These are phyloP conservation scores for Berkeleyomyces rouxiae DNA, from an alignment of 2,329 filamentous ascomycete genomes.

Conservation along the genomic window DNA sequence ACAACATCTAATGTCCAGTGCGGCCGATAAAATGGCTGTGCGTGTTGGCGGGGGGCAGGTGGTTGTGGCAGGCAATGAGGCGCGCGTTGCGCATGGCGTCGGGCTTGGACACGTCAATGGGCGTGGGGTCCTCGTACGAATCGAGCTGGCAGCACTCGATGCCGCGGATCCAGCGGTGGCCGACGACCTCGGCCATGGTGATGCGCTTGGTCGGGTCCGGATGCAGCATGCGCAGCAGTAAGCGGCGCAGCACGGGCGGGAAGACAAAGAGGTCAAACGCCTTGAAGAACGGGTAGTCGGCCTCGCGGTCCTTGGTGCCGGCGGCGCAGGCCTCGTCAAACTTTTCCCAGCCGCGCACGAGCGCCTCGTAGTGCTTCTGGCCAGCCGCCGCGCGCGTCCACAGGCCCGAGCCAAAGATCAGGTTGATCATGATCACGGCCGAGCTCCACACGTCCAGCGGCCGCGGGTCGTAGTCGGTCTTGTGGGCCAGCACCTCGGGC, in stretches of 20 bases:
- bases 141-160: constrained; percentile 69
- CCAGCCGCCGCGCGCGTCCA: constrained; percentile 52
- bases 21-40: constrained; percentile 26
- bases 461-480: constrained; percentile 51
- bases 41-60: constrained; percentile 33
- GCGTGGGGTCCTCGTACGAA: constrained; percentile 43
- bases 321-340: constrained; percentile 31
- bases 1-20: constrained; percentile 1
- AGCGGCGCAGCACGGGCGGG: constrained; percentile 49
- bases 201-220: constrained; percentile 57
- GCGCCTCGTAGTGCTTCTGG: constrained; percentile 44
- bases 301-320: constrained; percentile 1
- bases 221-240: constrained; percentile 70
- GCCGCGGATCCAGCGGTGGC: constrained; percentile 54
- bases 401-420: constrained; percentile 54
- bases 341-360: constrained; percentile 50
- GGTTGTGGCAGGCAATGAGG: constrained; percentile 43
- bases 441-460: constrained; percentile 75
- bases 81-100: constrained; percentile 27
- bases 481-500: constrained; percentile 62
- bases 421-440: constrained; percentile 65
- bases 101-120: constrained; percentile 42
- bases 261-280: constrained; percentile 50
- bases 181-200: constrained; percentile 50
- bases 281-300: constrained; percentile 46